Evolutionary conservation across 768 basidiomycete species (phyloP).

Genomic region (Russula brevipes): DNA sequence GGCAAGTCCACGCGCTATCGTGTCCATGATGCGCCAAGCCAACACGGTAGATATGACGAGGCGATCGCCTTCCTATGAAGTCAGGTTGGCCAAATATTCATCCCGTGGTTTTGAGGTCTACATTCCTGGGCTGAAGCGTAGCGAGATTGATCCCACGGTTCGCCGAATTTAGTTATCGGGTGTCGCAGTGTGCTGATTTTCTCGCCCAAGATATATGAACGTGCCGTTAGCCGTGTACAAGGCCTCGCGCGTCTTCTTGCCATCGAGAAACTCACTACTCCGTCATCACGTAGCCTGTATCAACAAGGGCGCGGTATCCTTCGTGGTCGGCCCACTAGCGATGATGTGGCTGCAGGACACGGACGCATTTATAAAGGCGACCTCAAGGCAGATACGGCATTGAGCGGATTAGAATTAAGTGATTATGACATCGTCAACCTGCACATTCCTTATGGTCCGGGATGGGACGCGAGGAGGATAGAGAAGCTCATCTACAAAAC

Average conservation of each 20-base stretch:
- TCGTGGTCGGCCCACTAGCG: constrained; percentile 43
- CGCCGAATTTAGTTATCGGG: constrained; percentile 13
- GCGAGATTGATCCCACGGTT: constrained; percentile 56
- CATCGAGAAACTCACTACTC: constrained; percentile 49
- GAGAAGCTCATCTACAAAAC: constrained; percentile 55
- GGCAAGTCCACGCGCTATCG: constrained; percentile 54
- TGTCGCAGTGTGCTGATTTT: background rate
- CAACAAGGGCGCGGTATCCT: constrained; percentile 45
- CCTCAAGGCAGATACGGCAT: constrained; percentile 41
- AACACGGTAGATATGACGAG: constrained; percentile 58
- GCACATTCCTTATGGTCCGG: constrained; percentile 59
- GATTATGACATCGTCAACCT: constrained; percentile 51
- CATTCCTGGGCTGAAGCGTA: constrained; percentile 46
- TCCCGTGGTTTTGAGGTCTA: constrained; percentile 52
- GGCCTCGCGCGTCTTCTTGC: constrained; percentile 60
- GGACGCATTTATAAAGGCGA: constrained; percentile 47
- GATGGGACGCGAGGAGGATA: constrained; percentile 52
- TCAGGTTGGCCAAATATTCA: constrained; percentile 55
- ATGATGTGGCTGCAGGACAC: background rate
- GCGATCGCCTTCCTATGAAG: constrained; percentile 62
- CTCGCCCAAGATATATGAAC: constrained; percentile 49
- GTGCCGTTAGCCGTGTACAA: constrained; percentile 50
- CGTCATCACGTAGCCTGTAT: constrained; percentile 43
- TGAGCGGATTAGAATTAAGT: constrained; percentile 48
- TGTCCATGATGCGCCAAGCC: constrained; percentile 62